Conservation (phyloP, 495 filamentous ascomycete genomes). For the Aspergillus mulundensis region DNA sequence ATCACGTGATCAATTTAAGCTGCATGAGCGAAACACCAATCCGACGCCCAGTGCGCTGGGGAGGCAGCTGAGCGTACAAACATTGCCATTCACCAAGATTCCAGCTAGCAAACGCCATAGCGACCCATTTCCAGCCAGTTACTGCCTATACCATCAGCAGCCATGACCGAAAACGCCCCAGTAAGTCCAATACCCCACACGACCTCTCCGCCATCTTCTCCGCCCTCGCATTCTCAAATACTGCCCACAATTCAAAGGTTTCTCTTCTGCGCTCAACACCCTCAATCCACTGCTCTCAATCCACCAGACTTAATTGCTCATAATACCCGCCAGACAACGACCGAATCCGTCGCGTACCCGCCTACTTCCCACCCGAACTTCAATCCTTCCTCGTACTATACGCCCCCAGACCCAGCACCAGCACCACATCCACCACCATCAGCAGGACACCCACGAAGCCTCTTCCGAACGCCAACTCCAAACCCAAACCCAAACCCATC, state of each 20-base stretch:
- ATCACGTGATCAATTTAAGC: slow-evolving; percentile 30
- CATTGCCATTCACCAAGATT: neutral
- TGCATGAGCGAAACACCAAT: neutral
- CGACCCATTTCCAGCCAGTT: neutral
- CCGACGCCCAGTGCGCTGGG: slow-evolving; percentile 20
- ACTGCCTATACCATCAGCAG: neutral
- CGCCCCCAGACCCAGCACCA: neutral
- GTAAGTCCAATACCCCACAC: slow-evolving; percentile 5
- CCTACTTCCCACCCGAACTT: neutral
- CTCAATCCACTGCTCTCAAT: too few species aligned
- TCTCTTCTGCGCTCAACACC: neutral
- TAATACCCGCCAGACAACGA: neutral
- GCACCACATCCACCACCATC: neutral
- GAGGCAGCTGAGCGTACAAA: neutral
- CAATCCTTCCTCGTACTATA: slow-evolving; percentile 1
- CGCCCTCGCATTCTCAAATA: slow-evolving; percentile 3
- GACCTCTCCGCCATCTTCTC: slow-evolving; percentile 11
- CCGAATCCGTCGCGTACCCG: neutral
- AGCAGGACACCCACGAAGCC: neutral
- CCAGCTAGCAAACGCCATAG: neutral
- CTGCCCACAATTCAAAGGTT: slow-evolving; percentile 4
- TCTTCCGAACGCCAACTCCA: neutral
- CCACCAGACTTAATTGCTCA: neutral
- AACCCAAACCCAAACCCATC: neutral
- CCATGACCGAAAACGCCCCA: slow-evolving; percentile 12